These are phyloP conservation scores for Coemansia sp. DNA, from an alignment of 192 early-diverging fungal genomes.

Conservation along the genomic window DNA sequence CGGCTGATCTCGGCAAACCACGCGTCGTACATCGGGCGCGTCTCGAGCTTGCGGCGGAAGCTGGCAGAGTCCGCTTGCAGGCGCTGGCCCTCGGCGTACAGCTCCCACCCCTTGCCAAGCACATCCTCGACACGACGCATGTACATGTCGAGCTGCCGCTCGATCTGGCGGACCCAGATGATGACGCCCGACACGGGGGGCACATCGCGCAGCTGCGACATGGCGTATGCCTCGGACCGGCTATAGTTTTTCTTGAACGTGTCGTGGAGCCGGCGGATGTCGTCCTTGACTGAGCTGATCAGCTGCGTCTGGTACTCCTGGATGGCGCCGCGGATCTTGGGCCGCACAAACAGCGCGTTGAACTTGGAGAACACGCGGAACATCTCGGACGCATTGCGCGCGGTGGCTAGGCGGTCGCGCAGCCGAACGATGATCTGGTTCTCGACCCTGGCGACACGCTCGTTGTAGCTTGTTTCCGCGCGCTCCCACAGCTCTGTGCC, in stretches of 20 bases:
- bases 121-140: slow-evolving; percentile 99
- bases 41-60: slow-evolving; percentile 95
- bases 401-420: slow-evolving; percentile 90
- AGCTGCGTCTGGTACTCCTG: slow-evolving; percentile 99
- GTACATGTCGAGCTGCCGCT: slow-evolving; percentile 90
- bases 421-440: slow-evolving; percentile 95
- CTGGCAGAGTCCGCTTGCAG: slow-evolving; percentile 82
- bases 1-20: slow-evolving; percentile 87
- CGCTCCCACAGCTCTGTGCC: slow-evolving; percentile 92
- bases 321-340: slow-evolving; percentile 99
- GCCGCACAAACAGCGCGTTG: slow-evolving; percentile 98
- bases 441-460: slow-evolving; percentile 91
- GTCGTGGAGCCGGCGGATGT: slow-evolving; percentile 91
- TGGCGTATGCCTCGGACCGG: slow-evolving; percentile 80
- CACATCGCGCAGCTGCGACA: slow-evolving; percentile 91
- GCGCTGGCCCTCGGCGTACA: slow-evolving; percentile 95
- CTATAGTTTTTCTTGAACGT: slow-evolving; percentile 93
- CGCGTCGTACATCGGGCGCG: slow-evolving; percentile 82
- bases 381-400: slow-evolving; percentile 98
- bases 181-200: slow-evolving; percentile 92
- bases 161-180: slow-evolving; percentile 97
- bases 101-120: slow-evolving; percentile 95
- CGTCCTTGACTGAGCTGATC: slow-evolving; percentile 98
- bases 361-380: slow-evolving; percentile 99
- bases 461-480: slow-evolving; percentile 90